These are phyloP conservation scores for Candida manassasensis DNA, from an alignment of 805 yeast species.

Conservation along the genomic window DNA sequence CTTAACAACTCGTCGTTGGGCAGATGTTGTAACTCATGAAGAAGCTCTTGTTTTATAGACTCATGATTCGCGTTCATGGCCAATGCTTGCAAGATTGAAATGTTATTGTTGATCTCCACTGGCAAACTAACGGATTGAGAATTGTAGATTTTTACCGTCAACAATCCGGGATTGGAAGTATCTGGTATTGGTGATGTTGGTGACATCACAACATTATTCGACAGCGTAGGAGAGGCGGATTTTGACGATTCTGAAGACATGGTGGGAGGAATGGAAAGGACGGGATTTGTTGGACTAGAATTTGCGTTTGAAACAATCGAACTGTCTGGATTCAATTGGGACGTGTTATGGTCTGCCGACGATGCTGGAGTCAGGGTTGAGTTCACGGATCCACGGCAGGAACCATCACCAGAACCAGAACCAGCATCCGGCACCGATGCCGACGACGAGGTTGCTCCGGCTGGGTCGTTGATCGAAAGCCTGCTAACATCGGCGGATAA, in stretches of 20 bases:
- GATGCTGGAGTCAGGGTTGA: no score
- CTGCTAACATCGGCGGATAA: slow-evolving; percentile 21
- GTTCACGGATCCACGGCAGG: no score
- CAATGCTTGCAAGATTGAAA: slow-evolving; percentile 58
- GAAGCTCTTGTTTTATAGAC: slow-evolving; percentile 22
- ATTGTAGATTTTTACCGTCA: slow-evolving; percentile 72
- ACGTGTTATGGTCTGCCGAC: no score
- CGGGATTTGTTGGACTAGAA: slow-evolving; percentile 3
- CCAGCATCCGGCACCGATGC: background rate
- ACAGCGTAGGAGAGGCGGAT: slow-evolving; percentile 4
- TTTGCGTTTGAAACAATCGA: no score
- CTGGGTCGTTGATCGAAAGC: slow-evolving; percentile 10
- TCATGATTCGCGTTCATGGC: slow-evolving; percentile 47
- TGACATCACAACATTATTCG: background rate
- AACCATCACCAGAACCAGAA: background rate
- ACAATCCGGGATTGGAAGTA: slow-evolving; percentile 51
- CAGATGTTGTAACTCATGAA: slow-evolving; percentile 22
- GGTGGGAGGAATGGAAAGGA: background rate
- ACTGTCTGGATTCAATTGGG: no score
- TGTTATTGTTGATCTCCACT: slow-evolving; percentile 60
- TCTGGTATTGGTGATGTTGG: background rate
- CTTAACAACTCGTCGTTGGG: slow-evolving; percentile 11
- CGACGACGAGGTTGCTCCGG: slow-evolving; percentile 1
- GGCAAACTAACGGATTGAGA: slow-evolving; percentile 70
- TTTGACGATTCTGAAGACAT: background rate